Conservation (phyloP, 2,329 filamentous ascomycete species). For the Exutisphaerella laricina region DNA sequence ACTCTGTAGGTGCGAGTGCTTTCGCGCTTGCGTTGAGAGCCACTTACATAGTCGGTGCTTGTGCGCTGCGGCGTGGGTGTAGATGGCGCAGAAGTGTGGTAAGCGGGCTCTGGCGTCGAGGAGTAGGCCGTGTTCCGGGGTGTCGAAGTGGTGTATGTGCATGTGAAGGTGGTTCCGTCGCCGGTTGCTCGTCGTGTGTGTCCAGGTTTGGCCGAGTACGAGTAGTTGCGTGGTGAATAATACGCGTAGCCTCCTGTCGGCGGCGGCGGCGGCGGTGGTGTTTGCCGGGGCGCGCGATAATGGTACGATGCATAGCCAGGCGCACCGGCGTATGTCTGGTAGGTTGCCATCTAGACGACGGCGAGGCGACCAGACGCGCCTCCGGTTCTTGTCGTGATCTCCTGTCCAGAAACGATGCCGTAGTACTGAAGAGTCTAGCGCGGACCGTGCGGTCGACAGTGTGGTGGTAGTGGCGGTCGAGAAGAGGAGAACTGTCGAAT, state of each 20-base stretch:
- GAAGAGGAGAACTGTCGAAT: conserved; percentile 23
- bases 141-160: conserved; percentile 36
- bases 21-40: conserved; percentile 43
- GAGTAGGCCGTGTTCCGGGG: conserved; percentile 21
- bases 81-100: conserved; percentile 41
- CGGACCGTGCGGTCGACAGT: conserved; percentile 26
- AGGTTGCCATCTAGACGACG: conserved; percentile 30
- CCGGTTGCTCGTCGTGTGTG: conserved; percentile 55
- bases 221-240: conserved; percentile 50
- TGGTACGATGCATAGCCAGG: conserved; percentile 46
- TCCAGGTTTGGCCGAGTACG: conserved; percentile 40
- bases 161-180: conserved; percentile 41
- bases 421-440: conserved; percentile 15
- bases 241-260: conserved; percentile 39
- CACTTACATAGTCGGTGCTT: conserved; percentile 60
- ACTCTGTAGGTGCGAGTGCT: conserved; percentile 35
- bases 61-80: conserved; percentile 53
- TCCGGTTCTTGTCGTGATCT: conserved; percentile 19
- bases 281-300: conserved; percentile 45
- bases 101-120: conserved; percentile 23
- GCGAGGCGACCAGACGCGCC: conserved; percentile 34
- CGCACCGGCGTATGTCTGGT: conserved; percentile 37
- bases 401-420: conserved; percentile 4
- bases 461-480: conserved; percentile 28
- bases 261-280: conserved; percentile 45